These are phyloP conservation scores for Pyronema domesticum DNA, from an alignment of 495 filamentous ascomycete genomes.

Conservation along the genomic window DNA sequence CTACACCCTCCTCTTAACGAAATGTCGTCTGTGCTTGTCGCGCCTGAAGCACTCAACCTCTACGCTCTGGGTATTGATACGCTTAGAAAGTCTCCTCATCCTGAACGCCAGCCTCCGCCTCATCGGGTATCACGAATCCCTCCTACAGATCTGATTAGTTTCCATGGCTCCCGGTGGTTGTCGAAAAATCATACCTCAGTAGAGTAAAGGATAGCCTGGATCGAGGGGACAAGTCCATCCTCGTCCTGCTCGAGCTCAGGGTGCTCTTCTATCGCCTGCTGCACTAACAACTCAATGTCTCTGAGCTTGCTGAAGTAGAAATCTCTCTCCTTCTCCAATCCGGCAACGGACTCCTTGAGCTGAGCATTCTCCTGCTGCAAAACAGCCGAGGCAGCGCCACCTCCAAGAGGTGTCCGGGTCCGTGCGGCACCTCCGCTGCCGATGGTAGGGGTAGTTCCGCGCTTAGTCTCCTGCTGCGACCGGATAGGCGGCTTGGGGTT, in stretches of 20 bases:
- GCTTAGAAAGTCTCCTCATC: conserved; percentile 63
- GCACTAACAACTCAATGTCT: conserved; percentile 86
- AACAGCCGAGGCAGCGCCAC: conserved; percentile 42
- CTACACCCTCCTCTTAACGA: neutral
- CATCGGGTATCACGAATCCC: conserved; percentile 65
- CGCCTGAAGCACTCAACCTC: neutral
- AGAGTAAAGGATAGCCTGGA: conserved; percentile 91
- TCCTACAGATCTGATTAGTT: conserved; percentile 28
- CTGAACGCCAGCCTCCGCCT: conserved; percentile 31
- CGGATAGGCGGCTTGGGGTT: conserved; percentile 30
- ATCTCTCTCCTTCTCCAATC: conserved; percentile 81
- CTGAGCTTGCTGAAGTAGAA: conserved; percentile 98
- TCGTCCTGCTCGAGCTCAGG: conserved; percentile 86
- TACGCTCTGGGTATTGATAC: neutral
- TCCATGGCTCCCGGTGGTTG: neutral
- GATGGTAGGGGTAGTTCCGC: conserved; percentile 60
- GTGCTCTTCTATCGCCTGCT: conserved; percentile 76
- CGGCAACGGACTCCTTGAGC: conserved; percentile 71
- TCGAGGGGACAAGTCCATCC: conserved; percentile 75
- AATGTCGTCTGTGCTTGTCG: neutral
- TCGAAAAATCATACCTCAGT: conserved; percentile 47
- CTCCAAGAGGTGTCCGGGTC: conserved; percentile 33
- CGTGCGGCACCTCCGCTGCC: conserved; percentile 25
- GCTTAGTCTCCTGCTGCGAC: conserved; percentile 32
- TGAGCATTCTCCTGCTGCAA: conserved; percentile 64